Conservation (phyloP, 352 stramenopile species). For the Globisporangium perplexum region DNA sequence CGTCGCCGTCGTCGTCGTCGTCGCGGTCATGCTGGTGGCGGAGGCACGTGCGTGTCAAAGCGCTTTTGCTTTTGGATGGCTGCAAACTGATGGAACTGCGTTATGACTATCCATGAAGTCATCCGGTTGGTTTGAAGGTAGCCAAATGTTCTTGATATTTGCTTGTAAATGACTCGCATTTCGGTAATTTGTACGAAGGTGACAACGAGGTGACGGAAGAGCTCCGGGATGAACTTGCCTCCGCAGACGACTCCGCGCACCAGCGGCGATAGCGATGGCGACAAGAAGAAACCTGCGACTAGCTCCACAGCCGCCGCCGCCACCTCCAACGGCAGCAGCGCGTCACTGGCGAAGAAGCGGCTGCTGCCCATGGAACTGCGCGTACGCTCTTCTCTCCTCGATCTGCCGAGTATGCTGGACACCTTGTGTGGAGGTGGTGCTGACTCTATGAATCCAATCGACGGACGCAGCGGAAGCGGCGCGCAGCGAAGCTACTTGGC, state of each 20-base stretch:
- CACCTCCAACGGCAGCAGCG: conserved; percentile 6
- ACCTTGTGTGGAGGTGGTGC: neutral
- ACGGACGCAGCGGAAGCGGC: conserved; percentile 41
- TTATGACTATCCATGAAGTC: too few relatives aligned
- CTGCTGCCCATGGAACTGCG: conserved; percentile 68
- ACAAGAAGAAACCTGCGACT: neutral
- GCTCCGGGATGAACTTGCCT: too few relatives aligned
- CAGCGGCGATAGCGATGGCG: neutral
- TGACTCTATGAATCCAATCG: neutral
- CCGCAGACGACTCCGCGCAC: neutral
- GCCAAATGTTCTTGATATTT: too few relatives aligned
- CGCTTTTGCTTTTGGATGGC: too few relatives aligned
- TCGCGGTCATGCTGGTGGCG: too few relatives aligned
- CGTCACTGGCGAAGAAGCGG: conserved; percentile 36
- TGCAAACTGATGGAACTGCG: too few relatives aligned
- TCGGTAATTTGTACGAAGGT: too few relatives aligned
- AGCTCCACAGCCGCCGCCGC: neutral
- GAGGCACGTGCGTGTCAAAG: too few relatives aligned
- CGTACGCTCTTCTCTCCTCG: conserved; percentile 20
- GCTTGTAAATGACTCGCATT: too few relatives aligned
- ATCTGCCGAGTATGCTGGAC: conserved; percentile 1
- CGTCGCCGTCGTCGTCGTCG: too few relatives aligned
- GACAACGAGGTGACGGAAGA: too few relatives aligned
- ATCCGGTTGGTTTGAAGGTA: too few relatives aligned
- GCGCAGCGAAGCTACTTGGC: conserved; percentile 45